A percentile compares a stretch with the other conserved stretches of the same genome.
Conservation (phyloP, 75 land plant species). For the Cunninghamia lanceolata region DNA sequence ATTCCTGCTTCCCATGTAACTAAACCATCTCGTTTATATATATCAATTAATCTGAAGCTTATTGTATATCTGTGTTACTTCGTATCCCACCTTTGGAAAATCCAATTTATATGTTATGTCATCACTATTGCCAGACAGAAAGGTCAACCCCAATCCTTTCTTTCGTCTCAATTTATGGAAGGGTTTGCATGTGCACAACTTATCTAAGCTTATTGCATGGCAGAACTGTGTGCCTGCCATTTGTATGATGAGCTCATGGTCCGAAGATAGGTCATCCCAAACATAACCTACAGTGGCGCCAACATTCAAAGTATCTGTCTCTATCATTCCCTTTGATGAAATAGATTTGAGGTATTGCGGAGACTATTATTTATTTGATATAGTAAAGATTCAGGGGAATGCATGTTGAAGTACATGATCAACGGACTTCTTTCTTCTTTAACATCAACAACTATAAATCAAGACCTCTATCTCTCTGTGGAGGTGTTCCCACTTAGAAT, state of each 20-base stretch:
- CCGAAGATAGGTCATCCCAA: slow-evolving; percentile 77
- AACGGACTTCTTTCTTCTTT: slow-evolving; percentile 66
- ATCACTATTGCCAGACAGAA: slow-evolving; percentile 22
- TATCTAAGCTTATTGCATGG: slow-evolving; percentile 76
- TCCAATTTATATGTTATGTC: slow-evolving; percentile 14
- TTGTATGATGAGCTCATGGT: slow-evolving; percentile 72
- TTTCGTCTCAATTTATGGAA: slow-evolving; percentile 40
- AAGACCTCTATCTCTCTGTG: slow-evolving; percentile 8
- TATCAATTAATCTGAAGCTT: neutral
- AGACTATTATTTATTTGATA: slow-evolving; percentile 80
- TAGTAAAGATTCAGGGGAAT: slow-evolving; percentile 46
- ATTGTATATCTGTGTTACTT: slow-evolving; percentile 32
- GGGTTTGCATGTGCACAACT: slow-evolving; percentile 66
- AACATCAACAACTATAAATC: slow-evolving; percentile 61
- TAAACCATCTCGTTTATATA: neutral
- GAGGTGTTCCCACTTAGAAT: neutral
- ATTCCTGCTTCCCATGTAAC: neutral
- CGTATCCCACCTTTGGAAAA: slow-evolving; percentile 65
- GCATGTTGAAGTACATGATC: slow-evolving; percentile 58
- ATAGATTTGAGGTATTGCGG: slow-evolving; percentile 39
- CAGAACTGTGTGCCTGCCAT: slow-evolving; percentile 47
- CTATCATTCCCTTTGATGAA: slow-evolving; percentile 92
- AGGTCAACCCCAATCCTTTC: slow-evolving; percentile 29
- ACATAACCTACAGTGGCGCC: slow-evolving; percentile 68
- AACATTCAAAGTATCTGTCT: no score